Conservation (phyloP, 1,139 yeast genomes). For the Candida neerlandica region DNA sequence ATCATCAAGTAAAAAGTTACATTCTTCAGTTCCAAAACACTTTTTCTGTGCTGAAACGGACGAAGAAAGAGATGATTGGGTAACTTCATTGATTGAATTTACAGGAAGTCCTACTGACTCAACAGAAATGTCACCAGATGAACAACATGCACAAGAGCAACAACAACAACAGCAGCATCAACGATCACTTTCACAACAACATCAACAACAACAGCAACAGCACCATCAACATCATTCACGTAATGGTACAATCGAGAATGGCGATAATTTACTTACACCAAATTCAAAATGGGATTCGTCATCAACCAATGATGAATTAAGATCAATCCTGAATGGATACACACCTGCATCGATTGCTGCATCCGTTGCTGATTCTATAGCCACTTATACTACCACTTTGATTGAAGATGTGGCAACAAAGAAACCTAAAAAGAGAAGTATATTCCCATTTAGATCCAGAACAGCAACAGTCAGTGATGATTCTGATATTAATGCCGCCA, state of each 20-base stretch:
- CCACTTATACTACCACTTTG: constrained; percentile 14
- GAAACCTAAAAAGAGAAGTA: constrained; percentile 55
- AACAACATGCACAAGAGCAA: constrained; percentile 6
- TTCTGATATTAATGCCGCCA: background rate
- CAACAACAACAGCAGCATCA: background rate
- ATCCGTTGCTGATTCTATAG: constrained; percentile 17
- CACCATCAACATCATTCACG: constrained; percentile 10
- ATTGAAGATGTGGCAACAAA: constrained; percentile 27
- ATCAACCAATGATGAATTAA: constrained; percentile 21
- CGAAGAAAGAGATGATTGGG: constrained; percentile 80
- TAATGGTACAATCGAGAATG: constrained; percentile 9
- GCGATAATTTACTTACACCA: constrained; percentile 15
- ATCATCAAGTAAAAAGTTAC: constrained; percentile 54
- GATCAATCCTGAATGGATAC: constrained; percentile 6
- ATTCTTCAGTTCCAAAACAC: constrained; percentile 58
- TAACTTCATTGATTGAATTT: constrained; percentile 57
- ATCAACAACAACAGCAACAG: background rate
- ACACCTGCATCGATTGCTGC: constrained; percentile 13
- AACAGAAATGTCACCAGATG: constrained; percentile 15
- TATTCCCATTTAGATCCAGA: constrained; percentile 58
- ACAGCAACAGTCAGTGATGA: background rate
- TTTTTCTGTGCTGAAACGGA: constrained; percentile 84
- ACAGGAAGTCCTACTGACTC: constrained; percentile 18
- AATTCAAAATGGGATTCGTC: constrained; percentile 15
- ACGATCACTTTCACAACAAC: background rate